Base-by-base conservation (phyloP, 257 asterid genomes). In the Solanum etuberosum region DNA sequence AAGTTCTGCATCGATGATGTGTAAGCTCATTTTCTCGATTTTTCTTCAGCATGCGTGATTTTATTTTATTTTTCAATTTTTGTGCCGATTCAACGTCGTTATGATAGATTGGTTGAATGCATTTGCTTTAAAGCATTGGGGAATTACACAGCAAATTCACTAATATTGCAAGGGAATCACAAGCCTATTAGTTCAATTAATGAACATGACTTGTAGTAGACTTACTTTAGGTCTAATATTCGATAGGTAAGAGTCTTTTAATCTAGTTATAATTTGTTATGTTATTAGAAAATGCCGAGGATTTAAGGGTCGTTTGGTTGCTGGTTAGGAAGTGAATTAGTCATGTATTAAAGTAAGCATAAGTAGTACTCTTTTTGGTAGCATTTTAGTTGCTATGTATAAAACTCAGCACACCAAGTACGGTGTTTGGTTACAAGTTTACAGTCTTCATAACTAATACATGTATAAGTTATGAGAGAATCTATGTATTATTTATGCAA, bases 1-100 rank as follows among this genome's bases (percentile, higher is more conserved):
- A 93, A 87, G 1, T 97, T 90, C 85, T 97, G 99, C 93, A 93
- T 97, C 57, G 87, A 92, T 29, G 91, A 97, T 73, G 90, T 92
- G 99, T 97, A 92, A 85, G 93, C 83, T 14, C 18, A 57, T 34
- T 81, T 25, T 18, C 11, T n/a, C 31, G 20, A 14, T 29, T 46
- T 14, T 76, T 63, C 43, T 13, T 40, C 46, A 29, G 35, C 31
- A 72, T 71, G 20, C 4, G 1, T 18, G 25, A 54, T 54, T 54
- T 54, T 20, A 7, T 54, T 9, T 1, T 59, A 31, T 5, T 31
- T 83, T 11, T 83, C 43, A 29, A 18, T 51, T 54, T 61, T 23
- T 25, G 4, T 61, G 71, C 35, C 21, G 23, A 37, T 61, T 34
- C 32, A 83, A 16, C 21, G 21, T 10, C 1, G 16, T 67, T 61